Evolutionary conservation across 306 rosid species (phyloP).

Genomic region (Fagus crenata): DNA sequence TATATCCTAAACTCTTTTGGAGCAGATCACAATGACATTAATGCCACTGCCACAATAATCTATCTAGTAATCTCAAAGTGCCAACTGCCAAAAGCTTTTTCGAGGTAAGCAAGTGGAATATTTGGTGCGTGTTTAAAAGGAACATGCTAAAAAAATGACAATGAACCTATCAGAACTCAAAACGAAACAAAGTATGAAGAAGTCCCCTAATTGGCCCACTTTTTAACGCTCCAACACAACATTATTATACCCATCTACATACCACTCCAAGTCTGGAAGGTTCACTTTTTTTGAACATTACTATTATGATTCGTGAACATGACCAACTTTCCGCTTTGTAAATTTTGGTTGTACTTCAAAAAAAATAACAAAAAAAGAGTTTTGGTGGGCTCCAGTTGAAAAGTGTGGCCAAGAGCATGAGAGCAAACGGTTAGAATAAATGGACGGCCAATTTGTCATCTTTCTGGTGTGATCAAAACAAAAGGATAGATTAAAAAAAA

Average conservation of each 20-base stretch:
- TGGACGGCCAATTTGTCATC: slow-evolving; percentile 18
- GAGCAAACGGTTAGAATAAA: not conserved
- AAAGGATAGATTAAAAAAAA: not conserved
- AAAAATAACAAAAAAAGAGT: not conserved
- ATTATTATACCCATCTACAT: not conserved
- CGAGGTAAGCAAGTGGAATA: not conserved
- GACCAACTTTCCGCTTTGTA: not conserved
- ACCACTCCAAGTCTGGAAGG: not conserved
- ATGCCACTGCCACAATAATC: not conserved
- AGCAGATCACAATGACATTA: too few relatives aligned
- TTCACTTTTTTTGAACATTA: not conserved
- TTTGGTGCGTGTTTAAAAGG: not conserved
- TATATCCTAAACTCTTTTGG: too few relatives aligned
- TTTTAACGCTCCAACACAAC: not conserved
- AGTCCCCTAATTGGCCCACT: not conserved
- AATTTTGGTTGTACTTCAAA: too few relatives aligned
- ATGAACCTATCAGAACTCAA: not conserved
- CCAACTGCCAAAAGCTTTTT: not conserved
- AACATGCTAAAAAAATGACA: not conserved
- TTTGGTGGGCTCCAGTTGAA: slow-evolving; percentile 19
- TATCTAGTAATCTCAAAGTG: not conserved
- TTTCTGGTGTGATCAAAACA: not conserved
- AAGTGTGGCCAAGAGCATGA: not conserved
- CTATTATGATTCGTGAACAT: not conserved
- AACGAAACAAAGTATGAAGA: not conserved